phyloP scores from a whole-genome alignment of 352 stramenopile genomes.

The Hyaloperonospora brassicae region DNA sequence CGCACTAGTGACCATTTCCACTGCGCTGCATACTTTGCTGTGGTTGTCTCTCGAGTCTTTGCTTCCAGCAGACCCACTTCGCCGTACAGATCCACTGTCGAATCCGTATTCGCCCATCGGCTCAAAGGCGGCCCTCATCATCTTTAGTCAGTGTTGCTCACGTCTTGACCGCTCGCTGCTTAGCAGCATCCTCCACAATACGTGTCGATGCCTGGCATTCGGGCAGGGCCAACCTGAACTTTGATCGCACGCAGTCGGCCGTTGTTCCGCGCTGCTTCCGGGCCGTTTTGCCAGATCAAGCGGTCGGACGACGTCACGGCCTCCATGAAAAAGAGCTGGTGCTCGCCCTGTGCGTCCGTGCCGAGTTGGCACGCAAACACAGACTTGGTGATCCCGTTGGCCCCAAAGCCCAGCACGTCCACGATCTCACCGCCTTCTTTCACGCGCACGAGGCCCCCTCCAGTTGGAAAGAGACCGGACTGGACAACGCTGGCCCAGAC shows the following conservation, averaged over 20 bases:
- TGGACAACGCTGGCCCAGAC: constrained; percentile 53
- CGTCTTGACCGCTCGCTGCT: not conserved
- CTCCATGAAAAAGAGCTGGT: constrained; percentile 60
- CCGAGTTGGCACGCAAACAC: constrained; percentile 59
- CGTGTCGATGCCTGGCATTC: constrained; percentile 21
- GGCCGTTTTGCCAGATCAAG: constrained; percentile 32
- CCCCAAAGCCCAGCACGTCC: constrained; percentile 49
- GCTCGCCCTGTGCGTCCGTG: constrained; percentile 41
- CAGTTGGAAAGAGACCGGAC: constrained; percentile 38
- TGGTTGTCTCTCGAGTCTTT: no score
- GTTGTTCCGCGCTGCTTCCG: constrained; percentile 31
- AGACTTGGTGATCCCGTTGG: constrained; percentile 41
- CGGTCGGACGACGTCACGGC: constrained; percentile 32
- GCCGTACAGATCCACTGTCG: no score
- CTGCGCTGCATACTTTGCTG: no score
- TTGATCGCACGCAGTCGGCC: constrained; percentile 37
- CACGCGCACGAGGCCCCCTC: constrained; percentile 42
- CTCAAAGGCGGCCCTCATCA: no score
- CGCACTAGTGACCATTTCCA: no score
- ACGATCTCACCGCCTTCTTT: constrained; percentile 46
- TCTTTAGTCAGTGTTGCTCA: no score
- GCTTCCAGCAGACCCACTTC: no score
- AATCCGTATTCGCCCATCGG: no score
- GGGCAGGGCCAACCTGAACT: constrained; percentile 42
- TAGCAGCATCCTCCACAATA: constrained; percentile 71